Evolutionary conservation across 116 monocot genomes (phyloP), one percentile per base, ranked within the genome.

Genomic region (Papilionanthe hybrid): DNA sequence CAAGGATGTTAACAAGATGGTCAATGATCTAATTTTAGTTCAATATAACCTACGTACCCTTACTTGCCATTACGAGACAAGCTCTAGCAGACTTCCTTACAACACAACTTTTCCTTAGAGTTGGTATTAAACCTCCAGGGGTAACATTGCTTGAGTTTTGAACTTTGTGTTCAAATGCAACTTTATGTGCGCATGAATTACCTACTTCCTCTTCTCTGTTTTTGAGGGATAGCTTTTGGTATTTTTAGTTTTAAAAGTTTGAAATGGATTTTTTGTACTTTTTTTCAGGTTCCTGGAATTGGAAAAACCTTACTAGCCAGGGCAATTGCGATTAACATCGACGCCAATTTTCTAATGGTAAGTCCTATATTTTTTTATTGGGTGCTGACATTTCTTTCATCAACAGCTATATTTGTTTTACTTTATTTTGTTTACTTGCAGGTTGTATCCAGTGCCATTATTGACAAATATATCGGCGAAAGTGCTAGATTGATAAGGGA

Each of bases 391-490:
- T 60, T 6, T 45, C 56, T 56, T 13, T 56, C 22, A 73, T 20
- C n/a, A 75, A 13, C 20, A 76, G 41, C 11, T 75, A 30, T 80
- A 37, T 50, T 44, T 10, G 20, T 3, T 42, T 82, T 27, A 79
- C 43, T 50, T 81, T 72, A 29, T 75, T 67, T 37, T 20, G 78
- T 11, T 0, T 86, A 4, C 27, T n/a, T 85, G 77, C 77, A 99
- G 99, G 93, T 99, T 82, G 99, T 99, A 17, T 99, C 99, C 73
- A 99, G 99, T 90, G 95, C 99, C 72, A 99, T 99, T 30, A 99
- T 99, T 78, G 99, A 99, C 80, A 99, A 99, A 84, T 99, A 99
- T 80, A 99, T 99, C 23, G 99, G 99, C 84, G 95, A 99, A 90
- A 99, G 99, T 87, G 99, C 99, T 63, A 84, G 95, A 47, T 84